phyloP scores from a whole-genome alignment of 148 eudicot species.

The Simmondsia chinensis region DNA sequence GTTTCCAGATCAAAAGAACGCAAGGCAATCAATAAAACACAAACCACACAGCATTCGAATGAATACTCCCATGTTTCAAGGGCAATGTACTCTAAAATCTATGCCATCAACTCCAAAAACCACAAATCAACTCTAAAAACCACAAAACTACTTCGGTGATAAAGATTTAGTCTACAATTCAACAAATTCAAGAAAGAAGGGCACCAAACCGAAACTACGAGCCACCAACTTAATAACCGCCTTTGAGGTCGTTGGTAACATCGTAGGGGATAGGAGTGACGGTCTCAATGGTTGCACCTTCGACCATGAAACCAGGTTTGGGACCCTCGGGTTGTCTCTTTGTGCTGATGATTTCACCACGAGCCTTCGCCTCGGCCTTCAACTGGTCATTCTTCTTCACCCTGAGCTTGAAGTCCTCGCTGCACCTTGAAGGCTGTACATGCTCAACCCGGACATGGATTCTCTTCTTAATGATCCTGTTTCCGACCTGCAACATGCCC shows the following conservation, averaged over 20 bases:
- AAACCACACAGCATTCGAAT: no score
- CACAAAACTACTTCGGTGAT: no score
- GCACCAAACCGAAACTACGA: no score
- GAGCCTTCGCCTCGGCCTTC: conserved; percentile 52
- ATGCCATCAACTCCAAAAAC: no score
- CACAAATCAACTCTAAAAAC: no score
- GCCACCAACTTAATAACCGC: conserved; percentile 40
- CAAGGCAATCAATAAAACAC: no score
- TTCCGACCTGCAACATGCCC: conserved; percentile 42
- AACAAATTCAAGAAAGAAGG: no score
- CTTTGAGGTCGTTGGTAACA: conserved; percentile 65
- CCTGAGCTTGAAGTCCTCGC: conserved; percentile 40
- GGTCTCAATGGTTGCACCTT: conserved; percentile 47
- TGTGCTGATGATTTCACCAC: conserved; percentile 47
- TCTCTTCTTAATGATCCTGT: conserved; percentile 48
- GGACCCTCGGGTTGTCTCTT: conserved; percentile 61
- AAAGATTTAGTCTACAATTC: no score
- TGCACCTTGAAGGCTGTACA: conserved; percentile 43
- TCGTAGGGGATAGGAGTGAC: conserved; percentile 55
- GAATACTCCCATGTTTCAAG: no score
- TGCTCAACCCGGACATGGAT: conserved; percentile 59
- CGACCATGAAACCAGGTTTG: conserved; percentile 56
- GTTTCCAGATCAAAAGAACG: no score
- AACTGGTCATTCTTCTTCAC: conserved; percentile 44
- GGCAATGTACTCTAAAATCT: no score